Percentiles rank a stretch among this genome's conserved stretches.
Evolutionary conservation across 495 filamentous ascomycete species (phyloP).

Genomic region (Penicillium fimorum): DNA sequence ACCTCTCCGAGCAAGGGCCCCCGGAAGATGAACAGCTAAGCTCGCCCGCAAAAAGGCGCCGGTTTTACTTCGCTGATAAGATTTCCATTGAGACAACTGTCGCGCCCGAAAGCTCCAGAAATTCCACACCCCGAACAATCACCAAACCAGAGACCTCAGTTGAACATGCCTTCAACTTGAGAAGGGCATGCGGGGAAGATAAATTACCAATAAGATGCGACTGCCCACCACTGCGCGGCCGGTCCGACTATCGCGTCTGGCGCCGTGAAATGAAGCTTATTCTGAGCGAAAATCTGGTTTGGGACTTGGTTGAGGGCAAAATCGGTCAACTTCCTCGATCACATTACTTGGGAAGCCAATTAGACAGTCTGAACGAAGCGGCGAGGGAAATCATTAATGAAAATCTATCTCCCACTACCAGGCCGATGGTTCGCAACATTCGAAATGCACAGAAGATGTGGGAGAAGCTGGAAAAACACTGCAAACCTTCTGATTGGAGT

Average conservation of each 20-base stretch:
- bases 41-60: slow-evolving; percentile 9
- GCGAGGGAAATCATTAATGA: background rate
- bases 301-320: slow-evolving; percentile 1
- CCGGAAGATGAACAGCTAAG: background rate
- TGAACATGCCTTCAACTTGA: background rate
- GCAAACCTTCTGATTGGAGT: slow-evolving; percentile 7
- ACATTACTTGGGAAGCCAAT: background rate
- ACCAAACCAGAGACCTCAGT: background rate
- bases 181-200: background rate
- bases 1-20: background rate
- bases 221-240: slow-evolving; percentile 3
- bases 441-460: slow-evolving; percentile 5
- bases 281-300: background rate
- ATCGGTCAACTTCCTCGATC: background rate
- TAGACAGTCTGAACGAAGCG: background rate
- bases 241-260: slow-evolving; percentile 4
- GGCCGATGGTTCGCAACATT: slow-evolving; percentile 4
- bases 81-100: background rate
- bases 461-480: slow-evolving; percentile 8
- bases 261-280: background rate
- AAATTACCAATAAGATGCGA: background rate
- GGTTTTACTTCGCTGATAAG: background rate
- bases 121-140: background rate
- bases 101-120: background rate
- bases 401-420: slow-evolving; percentile 1